Base-by-base conservation (phyloP, 2,329 filamentous ascomycete genomes). In the Penicillium sp. region DNA sequence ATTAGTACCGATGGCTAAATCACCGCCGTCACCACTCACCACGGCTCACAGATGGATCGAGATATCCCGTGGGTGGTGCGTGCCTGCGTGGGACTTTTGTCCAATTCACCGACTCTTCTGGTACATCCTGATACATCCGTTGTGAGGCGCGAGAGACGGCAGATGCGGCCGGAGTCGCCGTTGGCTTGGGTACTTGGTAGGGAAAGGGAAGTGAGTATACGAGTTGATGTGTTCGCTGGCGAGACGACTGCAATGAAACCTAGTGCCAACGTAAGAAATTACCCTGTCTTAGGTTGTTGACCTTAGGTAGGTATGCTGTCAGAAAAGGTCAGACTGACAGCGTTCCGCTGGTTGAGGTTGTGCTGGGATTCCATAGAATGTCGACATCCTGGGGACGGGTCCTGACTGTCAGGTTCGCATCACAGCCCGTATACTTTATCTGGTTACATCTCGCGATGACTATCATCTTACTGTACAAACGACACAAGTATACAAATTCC, bases 21-120 rank as follows among this genome's bases (percentile, higher is more conserved):
- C 10, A 31, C 31, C 7, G 31, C 9, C 31, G 7, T 31, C 6
- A 9, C 31, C 31, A 31, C 31, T 31, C 6, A 10, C 31, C 31
- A 31, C 31, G 31, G 31, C 6, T 10, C 31, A 41, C 19, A 9
- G n/a, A 40, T 41, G 39, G 39, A 41, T 41, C n/a, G 6, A 39
- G 16, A 7, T n/a, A n/a, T 24, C 22, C 16, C 6, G 14, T 46
- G 43, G 43, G 14, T 46, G 43, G 43, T 31, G 31, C 6, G n/a
- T n/a, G n/a, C n/a, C n/a, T n/a, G n/a, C n/a, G 41, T 16, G 41
- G 18, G 49, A 51, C 49, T 39, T 51, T 51, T 40, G 49, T 51
- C 49, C 49, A 40, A 19, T 37, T 51, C 49, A 51, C 35, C 49
- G 35, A 39, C 49, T 51, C 35, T 39, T 39, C 35, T 6, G 22